phyloP scores from a whole-genome alignment of 140 eudicot species.

The Anethum foeniculum region DNA sequence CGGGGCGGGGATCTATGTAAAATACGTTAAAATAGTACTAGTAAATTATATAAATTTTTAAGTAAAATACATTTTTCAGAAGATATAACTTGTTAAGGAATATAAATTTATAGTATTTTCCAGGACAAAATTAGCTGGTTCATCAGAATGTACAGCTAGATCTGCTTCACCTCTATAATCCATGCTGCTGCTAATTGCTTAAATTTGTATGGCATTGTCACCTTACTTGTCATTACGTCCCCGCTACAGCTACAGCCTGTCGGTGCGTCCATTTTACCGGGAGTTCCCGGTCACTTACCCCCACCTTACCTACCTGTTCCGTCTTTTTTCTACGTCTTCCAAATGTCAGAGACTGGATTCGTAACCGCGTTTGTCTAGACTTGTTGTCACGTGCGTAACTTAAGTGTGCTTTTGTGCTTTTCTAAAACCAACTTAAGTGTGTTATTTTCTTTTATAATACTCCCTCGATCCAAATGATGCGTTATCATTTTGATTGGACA shows the following conservation, averaged over 20 bases:
- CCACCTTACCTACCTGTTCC: not conserved
- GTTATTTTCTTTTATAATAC: too few species aligned
- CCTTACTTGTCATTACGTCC: not conserved
- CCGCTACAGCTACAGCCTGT: slow-evolving; percentile 22
- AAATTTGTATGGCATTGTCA: not conserved
- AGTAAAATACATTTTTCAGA: not conserved
- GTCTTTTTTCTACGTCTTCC: too few species aligned
- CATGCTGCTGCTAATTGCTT: too few species aligned
- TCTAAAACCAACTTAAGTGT: too few species aligned
- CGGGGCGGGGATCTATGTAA: too few species aligned
- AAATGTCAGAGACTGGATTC: too few species aligned
- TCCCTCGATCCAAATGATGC: too few species aligned
- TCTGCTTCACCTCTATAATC: not conserved
- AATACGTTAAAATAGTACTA: too few species aligned
- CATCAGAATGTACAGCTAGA: not conserved
- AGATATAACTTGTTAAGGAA: not conserved
- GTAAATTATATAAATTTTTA: too few species aligned
- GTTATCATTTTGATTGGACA: too few species aligned
- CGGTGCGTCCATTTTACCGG: slow-evolving; percentile 25
- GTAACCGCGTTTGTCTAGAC: not conserved
- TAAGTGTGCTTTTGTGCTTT: too few species aligned
- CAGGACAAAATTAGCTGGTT: not conserved
- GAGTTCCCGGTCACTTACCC: slow-evolving; percentile 23
- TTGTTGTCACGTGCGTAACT: not conserved
- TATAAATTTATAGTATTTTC: not conserved